These are phyloP conservation scores for Pouteria campechiana DNA, from an alignment of 179 eudicot species.

Conservation along the genomic window DNA sequence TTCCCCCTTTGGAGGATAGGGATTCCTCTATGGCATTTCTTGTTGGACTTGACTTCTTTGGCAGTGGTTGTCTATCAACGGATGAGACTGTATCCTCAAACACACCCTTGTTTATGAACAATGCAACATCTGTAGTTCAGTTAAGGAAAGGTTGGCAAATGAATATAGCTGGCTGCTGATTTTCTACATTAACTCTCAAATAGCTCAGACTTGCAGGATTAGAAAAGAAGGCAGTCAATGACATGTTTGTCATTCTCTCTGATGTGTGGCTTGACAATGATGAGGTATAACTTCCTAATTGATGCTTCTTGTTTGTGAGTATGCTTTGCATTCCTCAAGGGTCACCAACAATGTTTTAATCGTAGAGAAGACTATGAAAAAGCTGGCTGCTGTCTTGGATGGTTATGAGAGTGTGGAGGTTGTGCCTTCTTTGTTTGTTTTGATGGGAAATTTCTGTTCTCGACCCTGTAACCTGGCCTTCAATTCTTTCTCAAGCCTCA, in stretches of 20 bases:
- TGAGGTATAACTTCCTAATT: conserved; percentile 34
- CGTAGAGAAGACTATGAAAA: conserved; percentile 75
- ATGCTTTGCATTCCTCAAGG: neutral
- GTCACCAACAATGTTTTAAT: conserved; percentile 3
- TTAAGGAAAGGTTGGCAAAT: too few relatives aligned
- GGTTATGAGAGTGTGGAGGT: conserved; percentile 78
- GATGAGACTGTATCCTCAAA: conserved; percentile 70
- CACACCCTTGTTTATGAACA: neutral
- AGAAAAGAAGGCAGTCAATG: conserved; percentile 74
- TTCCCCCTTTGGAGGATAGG: conserved; percentile 92
- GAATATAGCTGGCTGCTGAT: too few relatives aligned
- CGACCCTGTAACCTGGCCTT: conserved; percentile 77
- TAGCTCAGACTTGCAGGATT: conserved; percentile 65
- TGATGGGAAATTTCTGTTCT: conserved; percentile 90
- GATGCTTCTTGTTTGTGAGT: neutral
- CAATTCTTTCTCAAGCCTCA: conserved; percentile 59
- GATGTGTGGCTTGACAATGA: conserved; percentile 87
- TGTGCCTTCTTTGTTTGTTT: conserved; percentile 92
- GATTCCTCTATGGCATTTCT: conserved; percentile 50
- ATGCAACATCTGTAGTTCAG: neutral
- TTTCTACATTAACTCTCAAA: conserved; percentile 11
- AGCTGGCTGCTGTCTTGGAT: conserved; percentile 55
- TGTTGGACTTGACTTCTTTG: conserved; percentile 83
- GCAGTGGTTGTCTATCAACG: conserved; percentile 52
- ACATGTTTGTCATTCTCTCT: conserved; percentile 89